phyloP scores from a whole-genome alignment of 2,329 filamentous ascomycete species.

The Thielaviopsis ethacetica region DNA sequence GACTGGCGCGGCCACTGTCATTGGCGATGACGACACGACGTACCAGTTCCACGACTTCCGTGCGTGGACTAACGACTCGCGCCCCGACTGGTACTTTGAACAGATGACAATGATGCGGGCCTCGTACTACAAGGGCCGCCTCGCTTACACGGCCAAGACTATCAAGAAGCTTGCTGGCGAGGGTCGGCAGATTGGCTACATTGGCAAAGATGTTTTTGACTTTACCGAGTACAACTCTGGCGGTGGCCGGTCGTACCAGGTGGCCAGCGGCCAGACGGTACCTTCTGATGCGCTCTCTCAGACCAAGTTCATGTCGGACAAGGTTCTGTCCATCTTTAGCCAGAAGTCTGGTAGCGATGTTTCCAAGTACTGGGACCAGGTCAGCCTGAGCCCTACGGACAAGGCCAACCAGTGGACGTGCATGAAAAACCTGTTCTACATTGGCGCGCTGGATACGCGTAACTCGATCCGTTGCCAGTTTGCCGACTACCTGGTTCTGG shows the following conservation, averaged over 20 bases:
- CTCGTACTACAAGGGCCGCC: constrained; percentile 69
- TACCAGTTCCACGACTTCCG: constrained; percentile 86
- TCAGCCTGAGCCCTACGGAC: constrained; percentile 39
- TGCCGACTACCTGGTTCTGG: constrained; percentile 74
- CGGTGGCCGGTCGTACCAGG: constrained; percentile 53
- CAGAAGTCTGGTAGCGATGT: constrained; percentile 62
- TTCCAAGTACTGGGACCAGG: constrained; percentile 62
- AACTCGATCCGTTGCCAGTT: constrained; percentile 76
- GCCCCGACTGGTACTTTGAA: constrained; percentile 85
- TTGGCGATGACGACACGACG: constrained; percentile 55
- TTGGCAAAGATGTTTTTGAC: constrained; percentile 73
- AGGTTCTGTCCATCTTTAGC: constrained; percentile 63
- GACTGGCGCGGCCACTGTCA: constrained; percentile 46
- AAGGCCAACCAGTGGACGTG: constrained; percentile 62
- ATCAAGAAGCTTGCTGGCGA: constrained; percentile 50
- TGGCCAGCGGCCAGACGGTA: constrained; percentile 33
- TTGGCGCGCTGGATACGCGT: constrained; percentile 81
- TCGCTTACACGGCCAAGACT: constrained; percentile 70
- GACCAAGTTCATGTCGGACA: constrained; percentile 64
- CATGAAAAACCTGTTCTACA: constrained; percentile 86
- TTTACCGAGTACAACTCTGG: constrained; percentile 59
- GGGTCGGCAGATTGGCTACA: constrained; percentile 55
- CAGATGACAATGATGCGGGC: constrained; percentile 63
- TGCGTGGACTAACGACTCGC: constrained; percentile 61
- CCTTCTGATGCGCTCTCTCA: constrained; percentile 32